These are phyloP conservation scores for Mucor saturninus DNA, from an alignment of 371 early-diverging fungal genomes.

Conservation along the genomic window DNA sequence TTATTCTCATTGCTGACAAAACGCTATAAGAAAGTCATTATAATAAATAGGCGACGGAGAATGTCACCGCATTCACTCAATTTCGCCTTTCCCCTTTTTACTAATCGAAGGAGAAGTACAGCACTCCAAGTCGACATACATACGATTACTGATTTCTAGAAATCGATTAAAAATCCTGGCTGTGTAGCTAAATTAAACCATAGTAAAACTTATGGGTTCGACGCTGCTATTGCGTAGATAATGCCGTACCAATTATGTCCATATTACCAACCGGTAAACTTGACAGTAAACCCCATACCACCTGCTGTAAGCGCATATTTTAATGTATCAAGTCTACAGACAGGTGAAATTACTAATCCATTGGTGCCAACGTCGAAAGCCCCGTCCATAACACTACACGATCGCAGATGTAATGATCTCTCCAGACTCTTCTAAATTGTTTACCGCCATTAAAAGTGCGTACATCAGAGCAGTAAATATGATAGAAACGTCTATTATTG, in stretches of 20 bases:
- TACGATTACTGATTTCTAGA: conserved; percentile 11
- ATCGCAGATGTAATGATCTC: conserved; percentile 45
- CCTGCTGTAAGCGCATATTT: conserved; percentile 48
- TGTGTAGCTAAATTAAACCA: conserved; percentile 21
- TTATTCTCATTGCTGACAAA: conserved; percentile 59
- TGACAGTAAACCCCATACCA: neutral
- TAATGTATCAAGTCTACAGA: conserved; percentile 63
- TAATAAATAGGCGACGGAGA: conserved; percentile 28
- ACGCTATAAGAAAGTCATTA: conserved; percentile 1
- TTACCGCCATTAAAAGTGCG: conserved; percentile 42
- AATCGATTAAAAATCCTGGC: conserved; percentile 12
- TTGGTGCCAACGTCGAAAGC: conserved; percentile 37
- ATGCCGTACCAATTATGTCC: conserved; percentile 47
- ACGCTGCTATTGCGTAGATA: conserved; percentile 20
- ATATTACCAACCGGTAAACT: conserved; percentile 27
- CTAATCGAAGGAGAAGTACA: conserved; percentile 47
- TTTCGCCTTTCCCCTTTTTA: conserved; percentile 61
- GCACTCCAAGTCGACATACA: neutral
- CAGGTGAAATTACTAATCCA: conserved; percentile 50
- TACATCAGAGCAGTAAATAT: conserved; percentile 5
- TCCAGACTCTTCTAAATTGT: conserved; percentile 35
- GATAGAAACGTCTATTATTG: conserved; percentile 44
- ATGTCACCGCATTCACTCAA: conserved; percentile 41
- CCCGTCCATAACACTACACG: conserved; percentile 23
- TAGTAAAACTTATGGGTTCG: neutral